phyloP scores from a whole-genome alignment of 2,329 filamentous ascomycete genomes.

The Arthrobotrys entomopaga region DNA sequence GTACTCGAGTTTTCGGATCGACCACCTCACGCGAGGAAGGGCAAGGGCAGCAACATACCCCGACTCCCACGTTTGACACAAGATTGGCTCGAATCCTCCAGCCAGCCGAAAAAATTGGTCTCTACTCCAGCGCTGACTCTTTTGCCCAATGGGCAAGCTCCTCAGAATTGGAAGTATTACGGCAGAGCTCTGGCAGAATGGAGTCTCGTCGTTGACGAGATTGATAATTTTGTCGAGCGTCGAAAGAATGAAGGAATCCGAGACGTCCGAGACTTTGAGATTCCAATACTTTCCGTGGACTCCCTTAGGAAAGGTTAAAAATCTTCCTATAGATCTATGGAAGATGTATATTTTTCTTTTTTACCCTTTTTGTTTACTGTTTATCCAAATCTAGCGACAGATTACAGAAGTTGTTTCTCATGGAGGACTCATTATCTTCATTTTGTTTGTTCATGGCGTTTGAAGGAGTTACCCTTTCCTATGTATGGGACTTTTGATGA shows the following conservation, averaged over 20 bases:
- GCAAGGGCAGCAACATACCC: conserved; percentile 69
- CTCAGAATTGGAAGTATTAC: conserved; percentile 67
- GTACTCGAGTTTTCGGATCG: conserved; percentile 73
- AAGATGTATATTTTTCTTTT: background rate
- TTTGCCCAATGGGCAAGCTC: conserved; percentile 29
- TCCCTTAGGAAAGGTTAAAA: conserved; percentile 49
- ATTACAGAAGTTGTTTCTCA: conserved; percentile 2
- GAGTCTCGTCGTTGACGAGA: conserved; percentile 78
- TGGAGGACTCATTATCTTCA: conserved; percentile 12
- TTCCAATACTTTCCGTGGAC: conserved; percentile 51
- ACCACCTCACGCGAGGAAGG: conserved; percentile 65
- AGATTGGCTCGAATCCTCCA: conserved; percentile 66
- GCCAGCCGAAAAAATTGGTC: conserved; percentile 27
- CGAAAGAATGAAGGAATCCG: conserved; percentile 70
- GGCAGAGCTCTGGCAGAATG: conserved; percentile 82
- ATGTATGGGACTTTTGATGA: background rate
- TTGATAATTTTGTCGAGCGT: conserved; percentile 82
- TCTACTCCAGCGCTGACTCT: conserved; percentile 30
- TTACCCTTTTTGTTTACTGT: background rate
- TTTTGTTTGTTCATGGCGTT: conserved; percentile 27
- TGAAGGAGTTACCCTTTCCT: conserved; percentile 13
- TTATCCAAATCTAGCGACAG: conserved; percentile 15
- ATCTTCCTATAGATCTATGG: background rate
- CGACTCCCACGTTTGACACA: conserved; percentile 78
- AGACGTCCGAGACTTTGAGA: conserved; percentile 45